Conservation (phyloP, 371 early-diverging fungal genomes). For the Mucor irregularis region DNA sequence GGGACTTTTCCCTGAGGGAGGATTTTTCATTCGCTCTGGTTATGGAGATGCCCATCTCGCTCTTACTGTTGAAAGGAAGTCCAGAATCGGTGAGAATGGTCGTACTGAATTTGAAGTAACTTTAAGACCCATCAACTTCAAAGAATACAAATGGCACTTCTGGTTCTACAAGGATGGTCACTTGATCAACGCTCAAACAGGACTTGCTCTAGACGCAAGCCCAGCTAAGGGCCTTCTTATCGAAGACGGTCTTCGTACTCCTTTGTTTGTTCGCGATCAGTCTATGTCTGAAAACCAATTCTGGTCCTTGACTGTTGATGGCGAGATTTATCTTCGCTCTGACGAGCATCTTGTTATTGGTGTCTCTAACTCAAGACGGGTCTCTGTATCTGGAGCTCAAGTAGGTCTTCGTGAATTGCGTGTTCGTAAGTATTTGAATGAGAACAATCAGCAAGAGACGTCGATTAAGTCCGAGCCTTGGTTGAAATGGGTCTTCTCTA, state of each 20-base stretch:
- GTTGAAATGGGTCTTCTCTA: conserved; percentile 42
- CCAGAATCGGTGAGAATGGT: conserved; percentile 15
- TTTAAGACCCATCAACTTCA: conserved; percentile 34
- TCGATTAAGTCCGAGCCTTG: conserved; percentile 33
- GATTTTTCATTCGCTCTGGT: conserved; percentile 39
- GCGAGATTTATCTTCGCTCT: conserved; percentile 40
- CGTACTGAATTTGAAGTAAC: conserved; percentile 28
- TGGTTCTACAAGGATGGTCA: conserved; percentile 55
- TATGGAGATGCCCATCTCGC: conserved; percentile 35
- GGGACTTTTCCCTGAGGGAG: conserved; percentile 47
- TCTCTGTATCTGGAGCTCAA: conserved; percentile 39
- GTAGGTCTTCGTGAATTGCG: conserved; percentile 34
- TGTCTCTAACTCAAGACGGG: conserved; percentile 29
- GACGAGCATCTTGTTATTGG: conserved; percentile 37
- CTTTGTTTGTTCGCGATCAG: conserved; percentile 29
- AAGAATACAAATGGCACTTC: conserved; percentile 47
- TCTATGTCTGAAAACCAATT: conserved; percentile 33
- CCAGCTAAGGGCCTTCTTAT: conserved; percentile 28
- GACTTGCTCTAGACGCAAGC: conserved; percentile 47
- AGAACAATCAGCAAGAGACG: conserved; percentile 27
- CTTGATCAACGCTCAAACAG: conserved; percentile 56
- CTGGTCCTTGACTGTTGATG: conserved; percentile 40
- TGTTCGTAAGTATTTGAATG: conserved; percentile 25
- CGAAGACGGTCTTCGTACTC: conserved; percentile 38
- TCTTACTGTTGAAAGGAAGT: conserved; percentile 36